Evolutionary conservation across 768 basidiomycete genomes (phyloP), one percentile per base, ranked within the genome.

Genomic region (Boletus huronensis): DNA sequence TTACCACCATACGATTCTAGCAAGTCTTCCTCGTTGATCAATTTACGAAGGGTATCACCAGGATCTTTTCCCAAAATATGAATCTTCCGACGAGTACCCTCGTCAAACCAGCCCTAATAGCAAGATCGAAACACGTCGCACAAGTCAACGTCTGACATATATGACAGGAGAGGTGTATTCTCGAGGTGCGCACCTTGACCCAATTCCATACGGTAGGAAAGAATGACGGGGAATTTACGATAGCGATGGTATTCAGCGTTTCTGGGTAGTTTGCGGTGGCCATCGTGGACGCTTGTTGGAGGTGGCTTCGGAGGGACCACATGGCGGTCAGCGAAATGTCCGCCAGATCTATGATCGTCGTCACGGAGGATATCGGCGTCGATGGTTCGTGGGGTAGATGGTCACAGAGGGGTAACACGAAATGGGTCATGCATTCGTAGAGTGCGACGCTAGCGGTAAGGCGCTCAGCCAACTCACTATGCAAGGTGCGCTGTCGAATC

Each of bases 231-330:
- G 89, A 84, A 59, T 93, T 92, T 50, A 93, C 83, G 50, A 93
- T 70, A 11, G 77, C 84, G 60, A 86, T 81, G 34, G 79, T 77
- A 60, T 79, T 74, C 39, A 91, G 73, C 0, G 88, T 90, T 69
- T 93, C 90, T 1, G 90, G 89, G 65, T 92, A 92, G 61, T 90
- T 85, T 8, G 87, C 87, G 0, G 87, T 88, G 0, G 87, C 88
- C 39, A 93, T 77, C n/a, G 55, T 60, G 39, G 85, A 84, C 0
- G 90, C 87, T 63, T 91, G 84, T 58, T 88, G 85, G 17, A 93
- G 79, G 65, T 90, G 89, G 42, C 65, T 71, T 23, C 88, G 81
- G 23, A 91, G 77, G 36, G 75, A 70, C 87, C 89, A 93, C 73
- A 92, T 80, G 0, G 80, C 74, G 31, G 74, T 67, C 6, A 93